A percentile compares a stretch with the other conserved stretches of the same genome.
phyloP scores from a whole-genome alignment of 1,139 yeast species.

The Pneumocystis oryctolagi region DNA sequence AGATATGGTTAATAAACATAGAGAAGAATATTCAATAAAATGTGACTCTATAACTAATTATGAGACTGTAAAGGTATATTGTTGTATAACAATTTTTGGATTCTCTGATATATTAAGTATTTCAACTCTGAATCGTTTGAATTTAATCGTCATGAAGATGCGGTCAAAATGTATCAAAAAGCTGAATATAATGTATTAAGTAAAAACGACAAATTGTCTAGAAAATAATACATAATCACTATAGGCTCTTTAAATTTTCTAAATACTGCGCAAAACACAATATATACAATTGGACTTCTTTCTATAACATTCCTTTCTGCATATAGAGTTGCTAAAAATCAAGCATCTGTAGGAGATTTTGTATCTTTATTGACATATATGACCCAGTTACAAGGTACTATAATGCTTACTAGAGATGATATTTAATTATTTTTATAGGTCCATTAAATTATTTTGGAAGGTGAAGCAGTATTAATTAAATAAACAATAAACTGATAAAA shows the following conservation, averaged over 20 bases:
- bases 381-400: slow-evolving; percentile 85
- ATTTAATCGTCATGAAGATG: slow-evolving; percentile 1
- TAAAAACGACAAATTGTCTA: background rate
- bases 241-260: slow-evolving; percentile 57
- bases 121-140: background rate
- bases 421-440: slow-evolving; percentile 14
- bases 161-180: background rate
- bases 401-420: slow-evolving; percentile 84
- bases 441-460: background rate
- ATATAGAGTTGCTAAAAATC: slow-evolving; percentile 69
- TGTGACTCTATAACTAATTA: slow-evolving; percentile 83
- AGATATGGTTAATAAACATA: slow-evolving; percentile 81
- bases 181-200: background rate
- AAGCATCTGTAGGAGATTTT: slow-evolving; percentile 82
- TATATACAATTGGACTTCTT: slow-evolving; percentile 78
- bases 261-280: slow-evolving; percentile 83
- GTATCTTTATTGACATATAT: slow-evolving; percentile 93
- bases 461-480: background rate
- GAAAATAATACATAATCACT: background rate
- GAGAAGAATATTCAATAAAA: slow-evolving; percentile 87
- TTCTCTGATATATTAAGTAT: background rate
- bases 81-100: background rate
- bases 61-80: slow-evolving; percentile 62
- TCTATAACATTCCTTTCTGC: slow-evolving; percentile 99
- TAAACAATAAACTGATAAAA: background rate